These are phyloP conservation scores for Suillus spraguei DNA, from an alignment of 768 basidiomycete genomes.

Conservation along the genomic window DNA sequence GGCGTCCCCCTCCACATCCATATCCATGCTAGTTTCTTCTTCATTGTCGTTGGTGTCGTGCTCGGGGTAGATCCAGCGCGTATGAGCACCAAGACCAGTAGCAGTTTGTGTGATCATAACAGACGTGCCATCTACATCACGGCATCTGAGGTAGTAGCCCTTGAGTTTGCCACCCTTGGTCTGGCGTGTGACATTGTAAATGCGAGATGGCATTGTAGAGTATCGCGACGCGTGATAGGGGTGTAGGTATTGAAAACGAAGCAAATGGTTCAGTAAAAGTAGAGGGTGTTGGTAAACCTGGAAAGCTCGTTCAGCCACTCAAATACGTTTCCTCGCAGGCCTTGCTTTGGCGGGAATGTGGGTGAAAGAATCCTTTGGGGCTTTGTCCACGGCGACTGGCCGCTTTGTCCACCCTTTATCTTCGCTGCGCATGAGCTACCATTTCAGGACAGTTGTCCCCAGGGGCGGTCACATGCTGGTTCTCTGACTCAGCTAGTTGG, in stretches of 20 bases:
- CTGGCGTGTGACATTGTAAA: conserved; percentile 7
- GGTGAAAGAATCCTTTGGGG: conserved; percentile 18
- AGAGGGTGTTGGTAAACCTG: conserved; percentile 5
- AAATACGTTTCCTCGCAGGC: conserved; percentile 22
- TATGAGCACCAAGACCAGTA: conserved; percentile 16
- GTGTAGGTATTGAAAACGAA: neutral
- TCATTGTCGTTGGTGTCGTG: conserved; percentile 13
- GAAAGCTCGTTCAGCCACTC: conserved; percentile 14
- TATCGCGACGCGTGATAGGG: neutral
- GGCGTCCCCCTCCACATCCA: conserved; percentile 15
- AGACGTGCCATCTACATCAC: conserved; percentile 16
- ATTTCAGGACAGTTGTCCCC: conserved; percentile 22
- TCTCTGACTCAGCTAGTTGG: conserved; percentile 24
- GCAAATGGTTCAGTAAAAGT: neutral
- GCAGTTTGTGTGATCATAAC: conserved; percentile 16
- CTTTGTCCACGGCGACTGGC: conserved; percentile 19
- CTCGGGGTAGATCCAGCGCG: conserved; percentile 16
- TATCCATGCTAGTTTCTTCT: conserved; percentile 12
- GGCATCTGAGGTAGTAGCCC: conserved; percentile 13
- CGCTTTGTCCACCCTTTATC: conserved; percentile 21
- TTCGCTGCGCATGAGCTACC: conserved; percentile 14
- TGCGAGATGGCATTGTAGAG: conserved; percentile 14
- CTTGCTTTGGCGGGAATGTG: conserved; percentile 22
- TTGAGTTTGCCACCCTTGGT: neutral
- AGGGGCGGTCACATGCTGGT: conserved; percentile 18